Base-by-base conservation (phyloP, 2,329 filamentous ascomycete genomes). In the Penicillium hordei region DNA sequence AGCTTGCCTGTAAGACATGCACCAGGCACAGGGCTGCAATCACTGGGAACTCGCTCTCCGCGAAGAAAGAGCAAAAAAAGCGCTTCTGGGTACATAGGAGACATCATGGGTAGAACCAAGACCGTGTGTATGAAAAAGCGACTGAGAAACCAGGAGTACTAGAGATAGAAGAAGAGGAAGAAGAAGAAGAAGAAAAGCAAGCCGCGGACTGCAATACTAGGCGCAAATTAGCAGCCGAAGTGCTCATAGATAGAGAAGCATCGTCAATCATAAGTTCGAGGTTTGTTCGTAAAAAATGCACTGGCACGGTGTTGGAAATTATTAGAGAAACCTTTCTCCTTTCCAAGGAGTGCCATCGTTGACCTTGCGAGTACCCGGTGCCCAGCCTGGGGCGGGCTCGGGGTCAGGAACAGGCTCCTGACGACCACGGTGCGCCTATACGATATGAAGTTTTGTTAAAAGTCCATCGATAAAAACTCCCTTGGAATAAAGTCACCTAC, bases 361-460 rank as follows among this genome's bases (percentile, higher is more conserved):
- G 7, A 27, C 10, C 39, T 45, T 52, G 38, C 50, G 50, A 5
- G 39, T 45, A 17, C 39, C 39, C 2, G 50, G 39, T 34, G 50
- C 39, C 50, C 50, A 46, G 7, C 50, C 50, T 36, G 50, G 50
- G 40, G 50, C 50, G 1, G 31, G 50, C 17, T 52, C 39, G 2
- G 50, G 39, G 15, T 19, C 39, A 10, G 50, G 39, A 34, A 45
- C 39, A 27, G 50, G 39, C 23, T 33, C 21, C 12, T 15, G 39
- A 3, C 2, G 29, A 8, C 31, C n/a, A 5, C 31, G 39, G 48
- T 56, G 46, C 15, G 46, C 46, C 53, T 55, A n/a, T 21, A 21
- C 7, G 15, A 55, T 7, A 25, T 2, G 5, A 52, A 23, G 19
- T 17, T 48, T n/a, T 7, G 21, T 33, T n/a, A 25, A 25, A 34